Conservation (phyloP, 345 rosid genomes). For the Eucalyptus pauciflora region DNA sequence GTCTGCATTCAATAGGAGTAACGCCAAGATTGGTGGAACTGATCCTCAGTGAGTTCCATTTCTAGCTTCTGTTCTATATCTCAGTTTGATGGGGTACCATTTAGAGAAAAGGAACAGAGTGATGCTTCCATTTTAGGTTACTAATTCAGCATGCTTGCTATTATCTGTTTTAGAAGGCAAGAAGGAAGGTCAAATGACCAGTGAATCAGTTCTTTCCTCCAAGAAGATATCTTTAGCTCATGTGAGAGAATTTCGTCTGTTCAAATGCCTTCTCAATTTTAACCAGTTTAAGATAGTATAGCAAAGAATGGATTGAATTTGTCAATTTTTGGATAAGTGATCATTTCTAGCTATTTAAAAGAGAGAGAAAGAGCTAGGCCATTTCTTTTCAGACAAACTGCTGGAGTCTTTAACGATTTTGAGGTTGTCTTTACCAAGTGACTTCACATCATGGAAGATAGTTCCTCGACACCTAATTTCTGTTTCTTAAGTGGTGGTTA, state of each 20-base stretch:
- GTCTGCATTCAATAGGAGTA: slow-evolving; percentile 68
- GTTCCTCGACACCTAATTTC: background rate
- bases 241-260: background rate
- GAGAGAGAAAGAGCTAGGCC: background rate
- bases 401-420: background rate
- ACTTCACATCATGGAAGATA: background rate
- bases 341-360: background rate
- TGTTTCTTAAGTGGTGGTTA: background rate
- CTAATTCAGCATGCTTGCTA: background rate
- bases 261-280: background rate
- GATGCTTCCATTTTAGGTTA: background rate
- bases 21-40: slow-evolving; percentile 44
- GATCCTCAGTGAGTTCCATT: slow-evolving; percentile 44
- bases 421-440: background rate
- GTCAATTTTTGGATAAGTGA: background rate
- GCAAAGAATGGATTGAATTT: background rate
- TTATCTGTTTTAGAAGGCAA: background rate
- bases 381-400: background rate
- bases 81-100: background rate
- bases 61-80: background rate
- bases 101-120: background rate
- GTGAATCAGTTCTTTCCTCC: background rate
- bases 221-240: background rate
- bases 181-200: background rate
- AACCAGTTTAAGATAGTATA: background rate